Base-by-base conservation (phyloP, 2,329 filamentous ascomycete species). In the Fusarium keratoplasticum region DNA sequence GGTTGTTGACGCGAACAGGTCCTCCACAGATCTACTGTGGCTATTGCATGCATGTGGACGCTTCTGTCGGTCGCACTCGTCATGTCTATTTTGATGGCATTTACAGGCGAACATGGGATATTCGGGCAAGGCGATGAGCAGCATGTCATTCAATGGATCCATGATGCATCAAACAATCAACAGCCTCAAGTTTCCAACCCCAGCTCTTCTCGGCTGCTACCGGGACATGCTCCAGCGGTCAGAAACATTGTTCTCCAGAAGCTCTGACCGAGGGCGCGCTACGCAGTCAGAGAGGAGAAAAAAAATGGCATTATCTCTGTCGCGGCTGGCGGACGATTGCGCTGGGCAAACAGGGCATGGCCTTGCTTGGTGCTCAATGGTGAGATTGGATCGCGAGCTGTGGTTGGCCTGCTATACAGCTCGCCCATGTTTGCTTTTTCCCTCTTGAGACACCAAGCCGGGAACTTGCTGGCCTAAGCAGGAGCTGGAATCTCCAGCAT, bases 371-470 rank as follows among this genome's bases (percentile, higher is more conserved):
- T 25, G 44, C 57, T 70, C 36, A 57, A 61, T 64, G 67, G 54
- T 50, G 52, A 67, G 63, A 70, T 76, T 60, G 64, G 42, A 50
- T 61, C 40, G 65, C 60, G 66, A 13, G 52, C n/a, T 61, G 57
- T 72, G 71, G 63, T 77, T 77, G 73, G 73, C 66, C 59, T 61
- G 55, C 25, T 20, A 50, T 16, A 52, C 47, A 52, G 64, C 38
- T 63, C 60, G 64, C 59, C 62, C 64, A 71, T 78, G 69, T 71
- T 78, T 77, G 73, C 75, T 78, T 78, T 77, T 78, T 31, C 11
- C 27, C 27, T 67, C 27, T 71, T 25, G 44, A 69, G 58, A 75
- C 66, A 76, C 57, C 64, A 66, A 72, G 31, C 58, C 61, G 57
- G 67, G 67, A 55, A 67, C n/a, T 42, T 20, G 47, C 27, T 71